Base-by-base conservation (phyloP, 208 protist species). In the Crithidia thermophila region DNA sequence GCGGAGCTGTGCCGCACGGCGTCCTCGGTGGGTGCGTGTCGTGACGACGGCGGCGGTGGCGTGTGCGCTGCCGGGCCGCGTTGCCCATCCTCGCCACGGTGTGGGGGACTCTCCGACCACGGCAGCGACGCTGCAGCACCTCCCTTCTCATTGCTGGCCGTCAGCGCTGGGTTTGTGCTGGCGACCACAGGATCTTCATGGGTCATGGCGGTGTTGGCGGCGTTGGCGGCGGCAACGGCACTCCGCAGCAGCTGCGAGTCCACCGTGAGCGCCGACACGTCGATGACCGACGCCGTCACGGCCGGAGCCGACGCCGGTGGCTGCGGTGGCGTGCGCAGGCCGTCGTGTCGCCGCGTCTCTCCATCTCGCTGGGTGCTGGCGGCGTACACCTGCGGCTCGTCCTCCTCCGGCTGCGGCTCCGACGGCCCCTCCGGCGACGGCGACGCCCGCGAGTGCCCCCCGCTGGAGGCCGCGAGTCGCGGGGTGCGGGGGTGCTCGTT, bases 251-350 rank as follows among this genome's bases (percentile, higher is more conserved):
- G 18, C 43, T 67, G 58, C 8, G 57, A 72, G 59, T 72, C 72
- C 13, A 68, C 42, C 16, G 85, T 88, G 37, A 88, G 50, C 21
- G 73, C 85, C 9, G 82, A 89, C 16, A 92, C 77, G 27, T 91
- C 82, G 37, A 91, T 72, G n/a, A 73, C 63, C 6, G 79, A 86
- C 27, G 52, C 69, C 21, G 53, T 30, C 31, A 45, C 23, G 6
- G 23, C 4, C 16, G 6, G 58, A 11, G 2, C 18, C 42, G 34
- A 31, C 21, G 56, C 20, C 49, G 28, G 33, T 27, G 28, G 51
- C 33, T 11, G 51, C 14, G 33, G 51, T 28, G 51, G 51, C 4
- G 51, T 37, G 9, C n/a, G 51, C n/a, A n/a, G 51, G 33, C 6
- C 33, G 51, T 1, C 31, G 51, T 4, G 33, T 6, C 4, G 49